phyloP scores from a whole-genome alignment of 176 grass and related monocot genomes.

The Bonia amplexicaulis region DNA sequence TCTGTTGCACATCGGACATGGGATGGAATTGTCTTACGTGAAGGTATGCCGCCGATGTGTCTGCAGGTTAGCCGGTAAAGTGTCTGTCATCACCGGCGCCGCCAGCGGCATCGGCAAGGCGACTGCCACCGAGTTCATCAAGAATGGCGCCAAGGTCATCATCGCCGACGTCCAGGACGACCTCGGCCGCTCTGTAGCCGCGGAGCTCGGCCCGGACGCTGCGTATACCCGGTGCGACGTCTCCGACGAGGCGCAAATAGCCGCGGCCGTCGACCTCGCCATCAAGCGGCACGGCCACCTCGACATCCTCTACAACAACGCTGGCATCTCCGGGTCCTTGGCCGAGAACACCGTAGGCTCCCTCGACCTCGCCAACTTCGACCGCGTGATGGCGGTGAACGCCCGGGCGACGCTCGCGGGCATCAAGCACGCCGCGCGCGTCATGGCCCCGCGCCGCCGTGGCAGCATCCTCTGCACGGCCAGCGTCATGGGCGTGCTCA shows the following conservation, averaged over 20 bases:
- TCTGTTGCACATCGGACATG: no score
- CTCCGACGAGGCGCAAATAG: conserved; percentile 34
- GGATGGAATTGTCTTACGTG: no score
- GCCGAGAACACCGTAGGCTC: background rate
- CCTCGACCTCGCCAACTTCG: conserved; percentile 66
- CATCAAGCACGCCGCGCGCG: conserved; percentile 67
- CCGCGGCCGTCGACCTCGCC: conserved; percentile 22
- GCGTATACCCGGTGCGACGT: conserved; percentile 37
- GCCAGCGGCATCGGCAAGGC: conserved; percentile 49
- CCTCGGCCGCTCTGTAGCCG: conserved; percentile 22
- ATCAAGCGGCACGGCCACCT: conserved; percentile 9
- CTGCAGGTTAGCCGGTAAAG: conserved; percentile 33
- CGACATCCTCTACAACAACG: conserved; percentile 43
- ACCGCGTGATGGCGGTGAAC: conserved; percentile 60
- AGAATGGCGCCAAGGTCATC: conserved; percentile 32
- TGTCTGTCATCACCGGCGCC: conserved; percentile 35
- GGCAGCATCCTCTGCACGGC: conserved; percentile 67
- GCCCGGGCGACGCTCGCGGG: conserved; percentile 38
- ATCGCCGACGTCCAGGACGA: conserved; percentile 52
- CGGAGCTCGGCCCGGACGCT: conserved; percentile 11
- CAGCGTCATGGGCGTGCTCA: conserved; percentile 32
- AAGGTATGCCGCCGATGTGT: no score
- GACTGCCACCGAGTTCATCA: conserved; percentile 15
- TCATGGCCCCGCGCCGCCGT: conserved; percentile 35
- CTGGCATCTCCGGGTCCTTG: background rate